phyloP scores from a whole-genome alignment of 768 basidiomycete genomes.

The Paxillus rubicundulus region DNA sequence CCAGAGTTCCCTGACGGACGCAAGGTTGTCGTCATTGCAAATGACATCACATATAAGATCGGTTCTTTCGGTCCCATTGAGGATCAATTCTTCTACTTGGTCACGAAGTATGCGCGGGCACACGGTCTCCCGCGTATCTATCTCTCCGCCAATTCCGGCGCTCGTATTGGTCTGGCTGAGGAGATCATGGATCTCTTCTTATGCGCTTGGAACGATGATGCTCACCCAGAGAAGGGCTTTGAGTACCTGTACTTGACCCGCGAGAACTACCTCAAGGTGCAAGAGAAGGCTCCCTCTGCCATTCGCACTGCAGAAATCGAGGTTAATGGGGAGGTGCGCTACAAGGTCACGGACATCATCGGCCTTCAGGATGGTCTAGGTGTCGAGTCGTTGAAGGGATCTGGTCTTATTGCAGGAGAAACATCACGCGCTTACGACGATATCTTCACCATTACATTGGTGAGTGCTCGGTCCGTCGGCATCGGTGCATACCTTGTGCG shows the following conservation, averaged over 20 bases:
- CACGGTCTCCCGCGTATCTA: conserved; percentile 93
- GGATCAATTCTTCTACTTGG: conserved; percentile 95
- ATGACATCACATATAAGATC: conserved; percentile 98
- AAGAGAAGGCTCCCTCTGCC: conserved; percentile 77
- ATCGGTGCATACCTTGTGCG: conserved; percentile 99
- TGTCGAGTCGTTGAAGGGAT: conserved; percentile 93
- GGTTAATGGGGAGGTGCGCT: conserved; percentile 80
- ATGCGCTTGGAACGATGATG: conserved; percentile 83
- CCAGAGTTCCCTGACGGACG: conserved; percentile 93
- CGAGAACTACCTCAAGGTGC: conserved; percentile 85
- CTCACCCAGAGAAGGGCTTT: conserved; percentile 90
- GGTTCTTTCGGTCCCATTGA: conserved; percentile 96
- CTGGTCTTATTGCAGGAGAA: conserved; percentile 97
- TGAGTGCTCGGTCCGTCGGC: conserved; percentile 97
- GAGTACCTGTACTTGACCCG: conserved; percentile 94
- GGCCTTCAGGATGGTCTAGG: conserved; percentile 97
- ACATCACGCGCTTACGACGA: conserved; percentile 99
- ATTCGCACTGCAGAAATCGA: conserved; percentile 84
- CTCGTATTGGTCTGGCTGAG: conserved; percentile 93
- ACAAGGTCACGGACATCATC: conserved; percentile 95
- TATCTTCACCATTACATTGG: conserved; percentile 98
- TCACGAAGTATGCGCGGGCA: conserved; percentile 88
- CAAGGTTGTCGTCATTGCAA: conserved; percentile 85
- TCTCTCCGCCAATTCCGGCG: conserved; percentile 98
- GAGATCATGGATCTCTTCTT: conserved; percentile 87